Percentiles rank a stretch among this genome's conserved stretches.
phyloP scores from a whole-genome alignment of 1,284 basidiomycete species.

The Cystobasidium sp. region DNA sequence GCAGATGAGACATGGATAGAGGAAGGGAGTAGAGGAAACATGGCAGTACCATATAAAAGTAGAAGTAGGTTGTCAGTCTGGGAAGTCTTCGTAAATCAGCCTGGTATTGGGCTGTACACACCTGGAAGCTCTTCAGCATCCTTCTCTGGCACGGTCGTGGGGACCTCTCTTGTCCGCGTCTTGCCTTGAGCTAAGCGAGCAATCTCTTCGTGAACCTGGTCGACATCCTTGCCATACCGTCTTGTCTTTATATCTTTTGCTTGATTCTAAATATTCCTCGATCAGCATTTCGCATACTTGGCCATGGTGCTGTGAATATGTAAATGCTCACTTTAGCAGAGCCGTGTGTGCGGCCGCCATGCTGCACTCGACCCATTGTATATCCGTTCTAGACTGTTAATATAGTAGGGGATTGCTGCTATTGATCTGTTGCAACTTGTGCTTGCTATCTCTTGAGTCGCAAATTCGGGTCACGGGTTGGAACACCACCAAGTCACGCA shows the following conservation, averaged over 20 bases:
- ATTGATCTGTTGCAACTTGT: neutral
- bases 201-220: slow-evolving; percentile 44
- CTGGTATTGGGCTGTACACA: neutral
- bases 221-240: slow-evolving; percentile 41
- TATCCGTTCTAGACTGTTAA: neutral
- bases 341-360: slow-evolving; percentile 30
- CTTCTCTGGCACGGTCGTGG: slow-evolving; percentile 31
- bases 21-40: neutral
- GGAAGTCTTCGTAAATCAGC: neutral
- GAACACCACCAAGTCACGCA: slow-evolving; percentile 17
- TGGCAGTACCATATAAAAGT: neutral
- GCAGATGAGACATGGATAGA: neutral
- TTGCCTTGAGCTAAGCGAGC: slow-evolving; percentile 15
- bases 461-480: slow-evolving; percentile 13
- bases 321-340: slow-evolving; percentile 17
- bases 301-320: neutral
- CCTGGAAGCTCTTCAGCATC: slow-evolving; percentile 44
- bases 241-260: slow-evolving; percentile 40
- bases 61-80: neutral
- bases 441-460: neutral
- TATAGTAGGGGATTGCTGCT: neutral
- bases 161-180: slow-evolving; percentile 24
- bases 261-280: slow-evolving; percentile 22
- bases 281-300: neutral
- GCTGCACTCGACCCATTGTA: slow-evolving; percentile 32